Percentiles rank a stretch among this genome's conserved stretches.
These are phyloP conservation scores for Tetradesmus obliquus DNA, from an alignment of 139 green algal genomes.

Conservation along the genomic window DNA sequence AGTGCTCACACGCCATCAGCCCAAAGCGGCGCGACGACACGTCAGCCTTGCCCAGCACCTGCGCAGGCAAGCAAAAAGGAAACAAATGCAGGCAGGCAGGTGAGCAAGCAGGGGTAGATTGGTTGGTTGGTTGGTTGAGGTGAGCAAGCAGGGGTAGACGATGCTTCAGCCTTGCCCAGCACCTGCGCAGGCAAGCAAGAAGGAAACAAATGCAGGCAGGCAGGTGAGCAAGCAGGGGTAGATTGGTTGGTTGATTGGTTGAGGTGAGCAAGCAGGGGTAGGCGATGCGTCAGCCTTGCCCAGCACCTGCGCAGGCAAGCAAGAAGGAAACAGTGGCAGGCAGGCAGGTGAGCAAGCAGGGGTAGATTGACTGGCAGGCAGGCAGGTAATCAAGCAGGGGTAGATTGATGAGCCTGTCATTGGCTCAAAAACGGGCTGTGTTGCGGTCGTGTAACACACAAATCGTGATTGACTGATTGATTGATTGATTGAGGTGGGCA, in stretches of 20 bases:
- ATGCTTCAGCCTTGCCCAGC: conserved; percentile 56
- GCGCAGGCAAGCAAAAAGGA: neutral
- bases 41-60: conserved; percentile 62
- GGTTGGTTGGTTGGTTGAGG: no score
- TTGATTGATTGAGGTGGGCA: no score
- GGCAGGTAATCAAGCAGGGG: no score
- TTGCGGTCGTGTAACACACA: neutral
- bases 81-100: neutral
- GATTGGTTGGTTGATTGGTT: no score
- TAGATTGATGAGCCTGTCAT: conserved; percentile 16
- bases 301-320: conserved; percentile 50
- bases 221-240: neutral
- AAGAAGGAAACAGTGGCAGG: neutral
- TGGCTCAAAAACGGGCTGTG: no score
- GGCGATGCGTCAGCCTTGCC: conserved; percentile 54
- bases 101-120: neutral
- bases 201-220: neutral
- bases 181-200: conserved; percentile 35
- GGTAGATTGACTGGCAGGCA: no score
- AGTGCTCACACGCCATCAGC: conserved; percentile 85
- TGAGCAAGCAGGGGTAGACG: conserved; percentile 3
- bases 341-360: neutral
- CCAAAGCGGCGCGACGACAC: conserved; percentile 76
- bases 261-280: no score
- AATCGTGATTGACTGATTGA: no score